These are phyloP conservation scores for Musa troglodytarum DNA, from an alignment of 176 grass and related monocot genomes.

Conservation along the genomic window DNA sequence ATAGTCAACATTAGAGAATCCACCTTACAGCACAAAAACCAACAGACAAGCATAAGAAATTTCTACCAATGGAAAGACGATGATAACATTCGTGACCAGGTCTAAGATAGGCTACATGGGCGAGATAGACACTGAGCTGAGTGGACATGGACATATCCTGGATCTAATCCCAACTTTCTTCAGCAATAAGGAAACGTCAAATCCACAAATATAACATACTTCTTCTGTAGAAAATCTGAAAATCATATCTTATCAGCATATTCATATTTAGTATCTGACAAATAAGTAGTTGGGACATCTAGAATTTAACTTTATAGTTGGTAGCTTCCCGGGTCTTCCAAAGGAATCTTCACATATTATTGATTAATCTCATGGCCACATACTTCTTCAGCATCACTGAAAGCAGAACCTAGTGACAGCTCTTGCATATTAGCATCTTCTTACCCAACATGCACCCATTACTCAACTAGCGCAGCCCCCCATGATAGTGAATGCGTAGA, in stretches of 20 bases:
- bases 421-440: background rate
- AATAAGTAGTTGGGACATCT: background rate
- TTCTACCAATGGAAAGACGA: background rate
- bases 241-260: slow-evolving; percentile 7
- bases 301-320: background rate
- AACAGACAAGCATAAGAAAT: background rate
- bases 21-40: background rate
- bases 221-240: background rate
- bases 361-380: background rate
- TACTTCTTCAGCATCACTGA: slow-evolving; percentile 3
- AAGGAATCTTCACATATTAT: background rate
- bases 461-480: too few relatives aligned
- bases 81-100: background rate
- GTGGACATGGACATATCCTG: background rate
- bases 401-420: slow-evolving; percentile 1
- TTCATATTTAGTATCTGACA: background rate
- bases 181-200: background rate
- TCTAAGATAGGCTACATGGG: background rate
- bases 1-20: background rate
- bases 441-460: background rate
- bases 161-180: background rate
- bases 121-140: background rate
- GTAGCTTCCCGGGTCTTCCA: background rate
- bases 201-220: background rate
- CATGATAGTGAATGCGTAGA: too few relatives aligned